phyloP scores from a whole-genome alignment of 2,329 filamentous ascomycete species.

The Fusarium sp. region DNA sequence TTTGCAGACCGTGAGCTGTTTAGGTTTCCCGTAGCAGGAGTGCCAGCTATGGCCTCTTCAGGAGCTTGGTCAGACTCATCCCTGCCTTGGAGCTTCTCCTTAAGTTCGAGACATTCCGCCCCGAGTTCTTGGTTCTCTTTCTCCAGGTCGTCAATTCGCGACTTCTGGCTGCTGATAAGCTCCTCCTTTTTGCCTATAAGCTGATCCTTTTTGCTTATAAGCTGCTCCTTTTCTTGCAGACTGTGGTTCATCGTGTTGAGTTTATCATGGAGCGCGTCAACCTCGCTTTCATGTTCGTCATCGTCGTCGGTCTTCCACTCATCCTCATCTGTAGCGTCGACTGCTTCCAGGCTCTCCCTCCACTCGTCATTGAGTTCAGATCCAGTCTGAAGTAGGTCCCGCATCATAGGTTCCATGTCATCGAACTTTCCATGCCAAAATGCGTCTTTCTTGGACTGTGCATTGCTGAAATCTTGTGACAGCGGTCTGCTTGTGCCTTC shows the following conservation, averaged over 20 bases:
- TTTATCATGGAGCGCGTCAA: background rate
- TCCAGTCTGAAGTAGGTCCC: background rate
- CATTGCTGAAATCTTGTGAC: background rate
- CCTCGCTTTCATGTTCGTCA: background rate
- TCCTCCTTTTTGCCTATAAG: background rate
- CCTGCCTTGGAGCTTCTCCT: background rate
- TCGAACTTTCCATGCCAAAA: too few species aligned
- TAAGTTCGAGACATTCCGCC: background rate
- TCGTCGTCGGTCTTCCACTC: constrained; percentile 3
- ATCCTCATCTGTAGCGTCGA: constrained; percentile 1
- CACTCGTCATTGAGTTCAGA: constrained; percentile 14
- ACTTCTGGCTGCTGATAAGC: background rate
- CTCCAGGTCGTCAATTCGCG: background rate
- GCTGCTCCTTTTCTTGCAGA: background rate
- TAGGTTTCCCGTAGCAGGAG: background rate
- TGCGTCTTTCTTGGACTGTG: background rate
- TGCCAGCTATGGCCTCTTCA: background rate
- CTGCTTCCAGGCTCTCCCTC: background rate
- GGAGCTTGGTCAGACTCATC: background rate
- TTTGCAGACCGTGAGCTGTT: background rate
- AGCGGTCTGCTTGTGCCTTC: background rate
- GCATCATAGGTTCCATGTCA: constrained; percentile 7
- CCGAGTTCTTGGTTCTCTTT: background rate
- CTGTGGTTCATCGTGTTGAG: background rate
- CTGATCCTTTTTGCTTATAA: background rate